Percentiles rank a stretch among this genome's conserved stretches.
These are phyloP conservation scores for Curvularia hawaiiensis DNA, from an alignment of 2,329 filamentous ascomycete genomes.

Conservation along the genomic window DNA sequence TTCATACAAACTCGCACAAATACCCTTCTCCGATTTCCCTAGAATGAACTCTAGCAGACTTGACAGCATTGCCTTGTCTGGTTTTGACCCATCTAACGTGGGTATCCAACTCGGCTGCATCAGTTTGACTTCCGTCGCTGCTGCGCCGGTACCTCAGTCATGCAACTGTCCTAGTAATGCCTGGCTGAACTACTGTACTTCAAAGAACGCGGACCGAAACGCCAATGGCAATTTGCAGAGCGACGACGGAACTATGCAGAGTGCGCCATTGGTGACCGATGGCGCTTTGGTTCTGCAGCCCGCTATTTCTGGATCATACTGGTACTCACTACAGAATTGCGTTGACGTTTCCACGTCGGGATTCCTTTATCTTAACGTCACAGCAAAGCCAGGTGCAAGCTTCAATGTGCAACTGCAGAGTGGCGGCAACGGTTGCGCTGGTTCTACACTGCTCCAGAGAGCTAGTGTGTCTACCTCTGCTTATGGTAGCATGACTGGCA, in stretches of 20 bases:
- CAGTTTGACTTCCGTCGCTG: conserved; percentile 4
- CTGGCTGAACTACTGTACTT: conserved; percentile 15
- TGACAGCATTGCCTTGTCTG: conserved; percentile 8
- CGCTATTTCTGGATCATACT: conserved; percentile 9
- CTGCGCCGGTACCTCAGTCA: neutral
- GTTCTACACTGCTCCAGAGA: conserved; percentile 5
- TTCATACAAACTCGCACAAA: conserved; percentile 11
- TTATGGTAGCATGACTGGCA: conserved; percentile 7
- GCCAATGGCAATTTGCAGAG: conserved; percentile 8
- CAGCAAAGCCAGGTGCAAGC: conserved; percentile 5
- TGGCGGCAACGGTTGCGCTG: conserved; percentile 5
- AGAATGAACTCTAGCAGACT: conserved; percentile 13
- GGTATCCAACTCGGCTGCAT: conserved; percentile 9
- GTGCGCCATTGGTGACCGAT: conserved; percentile 1
- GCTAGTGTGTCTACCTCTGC: conserved; percentile 4
- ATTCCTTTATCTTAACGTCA: conserved; percentile 10
- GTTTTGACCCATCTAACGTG: conserved; percentile 3
- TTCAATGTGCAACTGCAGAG: conserved; percentile 16
- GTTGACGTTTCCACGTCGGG: conserved; percentile 1
- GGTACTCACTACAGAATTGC: conserved; percentile 16
- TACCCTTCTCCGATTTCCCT: conserved; percentile 13
- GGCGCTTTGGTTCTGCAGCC: conserved; percentile 11
- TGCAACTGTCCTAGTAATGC: conserved; percentile 9
- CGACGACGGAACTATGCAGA: conserved; percentile 14
- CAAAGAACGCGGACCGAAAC: conserved; percentile 2